These are phyloP conservation scores for Musa itinerans DNA, from an alignment of 176 grass and related monocot species.

Conservation along the genomic window DNA sequence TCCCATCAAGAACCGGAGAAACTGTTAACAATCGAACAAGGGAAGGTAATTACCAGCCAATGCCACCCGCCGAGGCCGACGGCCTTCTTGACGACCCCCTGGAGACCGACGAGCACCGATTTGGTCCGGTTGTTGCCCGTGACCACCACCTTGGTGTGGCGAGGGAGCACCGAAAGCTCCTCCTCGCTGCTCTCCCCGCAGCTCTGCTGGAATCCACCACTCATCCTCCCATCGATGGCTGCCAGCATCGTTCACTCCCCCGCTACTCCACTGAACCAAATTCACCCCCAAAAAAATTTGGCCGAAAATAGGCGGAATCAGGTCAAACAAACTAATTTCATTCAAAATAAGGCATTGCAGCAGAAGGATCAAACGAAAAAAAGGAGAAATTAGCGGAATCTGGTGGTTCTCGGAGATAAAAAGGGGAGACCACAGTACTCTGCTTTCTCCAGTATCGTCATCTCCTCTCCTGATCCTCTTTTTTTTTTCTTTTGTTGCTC, in stretches of 20 bases:
- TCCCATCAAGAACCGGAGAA: not conserved
- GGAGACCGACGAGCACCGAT: conserved; percentile 1
- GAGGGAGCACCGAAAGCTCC: conserved; percentile 1
- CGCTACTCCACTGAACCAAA: not conserved
- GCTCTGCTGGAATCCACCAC: not conserved
- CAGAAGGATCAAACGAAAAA: not conserved
- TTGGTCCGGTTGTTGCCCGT: not conserved
- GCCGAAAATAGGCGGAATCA: not conserved
- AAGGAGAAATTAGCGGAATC: not conserved
- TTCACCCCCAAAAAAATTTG: not conserved
- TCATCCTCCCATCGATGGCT: not conserved
- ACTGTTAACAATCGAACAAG: not conserved
- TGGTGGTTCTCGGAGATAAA: not conserved
- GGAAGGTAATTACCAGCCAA: not conserved
- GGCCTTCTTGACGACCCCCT: conserved; percentile 4
- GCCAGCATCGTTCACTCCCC: not conserved
- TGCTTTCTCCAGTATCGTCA: not conserved
- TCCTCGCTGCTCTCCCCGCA: conserved; percentile 1
- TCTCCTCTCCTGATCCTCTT: not conserved
- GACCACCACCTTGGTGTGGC: not conserved
- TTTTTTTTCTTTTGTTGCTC: not conserved
- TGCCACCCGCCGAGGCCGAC: conserved; percentile 5
- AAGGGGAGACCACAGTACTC: not conserved
- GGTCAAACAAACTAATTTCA: not conserved
- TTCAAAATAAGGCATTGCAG: not conserved